Conservation (phyloP, 176 grass and related monocot genomes). For the Oryza brachyantha region DNA sequence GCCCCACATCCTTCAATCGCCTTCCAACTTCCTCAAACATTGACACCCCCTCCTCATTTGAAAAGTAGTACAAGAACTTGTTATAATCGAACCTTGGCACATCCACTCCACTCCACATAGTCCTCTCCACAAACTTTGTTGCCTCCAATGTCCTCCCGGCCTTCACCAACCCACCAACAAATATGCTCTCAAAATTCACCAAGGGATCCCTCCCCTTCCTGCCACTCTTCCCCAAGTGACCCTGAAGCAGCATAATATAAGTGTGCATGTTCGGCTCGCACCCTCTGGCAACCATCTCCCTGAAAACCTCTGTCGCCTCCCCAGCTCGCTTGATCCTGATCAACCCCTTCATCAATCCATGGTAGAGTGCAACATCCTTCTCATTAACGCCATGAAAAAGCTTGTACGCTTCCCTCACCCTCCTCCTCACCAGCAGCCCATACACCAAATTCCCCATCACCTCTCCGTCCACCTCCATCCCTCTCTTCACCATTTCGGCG, state of each 20-base stretch:
- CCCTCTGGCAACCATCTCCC: conserved; percentile 54
- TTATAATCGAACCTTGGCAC: conserved; percentile 85
- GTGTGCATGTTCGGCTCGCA: conserved; percentile 87
- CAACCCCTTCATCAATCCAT: conserved; percentile 83
- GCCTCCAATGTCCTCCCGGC: conserved; percentile 65
- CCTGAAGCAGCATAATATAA: conserved; percentile 89
- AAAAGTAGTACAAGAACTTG: conserved; percentile 76
- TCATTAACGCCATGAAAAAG: conserved; percentile 43
- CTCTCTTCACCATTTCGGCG: conserved; percentile 81
- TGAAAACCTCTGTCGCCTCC: conserved; percentile 68
- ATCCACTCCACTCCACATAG: conserved; percentile 60
- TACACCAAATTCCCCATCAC: conserved; percentile 65
- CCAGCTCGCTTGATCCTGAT: conserved; percentile 59
- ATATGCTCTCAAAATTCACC: conserved; percentile 86
- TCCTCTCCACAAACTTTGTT: conserved; percentile 83
- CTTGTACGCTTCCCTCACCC: conserved; percentile 55
- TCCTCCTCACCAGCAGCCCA: conserved; percentile 55
- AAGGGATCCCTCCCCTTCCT: conserved; percentile 62
- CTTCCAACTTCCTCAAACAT: conserved; percentile 76
- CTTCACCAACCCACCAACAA: conserved; percentile 84
- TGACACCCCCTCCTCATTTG: conserved; percentile 53
- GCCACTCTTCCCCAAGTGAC: conserved; percentile 76
- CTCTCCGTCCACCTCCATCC: conserved; percentile 43
- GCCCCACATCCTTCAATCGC: conserved; percentile 52
- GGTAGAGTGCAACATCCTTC: conserved; percentile 56